A percentile compares a stretch with the other conserved stretches of the same genome.
phyloP scores from a whole-genome alignment of 148 eudicot genomes.

The Cornus kousa region DNA sequence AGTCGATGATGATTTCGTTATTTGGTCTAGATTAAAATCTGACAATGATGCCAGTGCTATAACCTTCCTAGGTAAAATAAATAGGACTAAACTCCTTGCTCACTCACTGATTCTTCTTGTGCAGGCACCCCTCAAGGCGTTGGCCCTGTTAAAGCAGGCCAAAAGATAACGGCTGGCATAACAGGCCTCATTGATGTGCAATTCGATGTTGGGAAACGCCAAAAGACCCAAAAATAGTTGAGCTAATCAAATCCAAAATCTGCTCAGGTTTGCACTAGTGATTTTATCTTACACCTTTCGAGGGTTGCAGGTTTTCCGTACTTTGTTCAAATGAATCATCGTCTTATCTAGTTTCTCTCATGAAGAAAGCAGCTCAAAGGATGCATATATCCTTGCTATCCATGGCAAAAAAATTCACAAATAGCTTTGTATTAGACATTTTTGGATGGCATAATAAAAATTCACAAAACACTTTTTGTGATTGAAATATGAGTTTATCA shows the following conservation, averaged over 20 bases:
- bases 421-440: background rate
- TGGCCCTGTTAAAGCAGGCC: constrained; percentile 91
- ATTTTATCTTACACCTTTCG: background rate
- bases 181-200: constrained; percentile 76
- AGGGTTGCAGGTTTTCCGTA: background rate
- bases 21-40: background rate
- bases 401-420: background rate
- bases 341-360: background rate
- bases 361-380: background rate
- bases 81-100: background rate
- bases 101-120: constrained; percentile 7
- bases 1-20: too few species aligned
- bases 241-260: constrained; percentile 6
- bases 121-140: constrained; percentile 94
- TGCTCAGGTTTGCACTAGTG: background rate
- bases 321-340: background rate
- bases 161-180: constrained; percentile 86
- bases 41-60: background rate
- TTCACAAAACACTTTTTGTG: background rate
- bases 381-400: background rate
- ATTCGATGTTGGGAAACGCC: constrained; percentile 64
- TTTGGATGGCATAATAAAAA: background rate
- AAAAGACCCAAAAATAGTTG: constrained; percentile 20
- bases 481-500: background rate
- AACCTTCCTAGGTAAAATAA: too few species aligned